Base-by-base conservation (phyloP, 805 yeast species). In the Hanseniaspora mollemarum region DNA sequence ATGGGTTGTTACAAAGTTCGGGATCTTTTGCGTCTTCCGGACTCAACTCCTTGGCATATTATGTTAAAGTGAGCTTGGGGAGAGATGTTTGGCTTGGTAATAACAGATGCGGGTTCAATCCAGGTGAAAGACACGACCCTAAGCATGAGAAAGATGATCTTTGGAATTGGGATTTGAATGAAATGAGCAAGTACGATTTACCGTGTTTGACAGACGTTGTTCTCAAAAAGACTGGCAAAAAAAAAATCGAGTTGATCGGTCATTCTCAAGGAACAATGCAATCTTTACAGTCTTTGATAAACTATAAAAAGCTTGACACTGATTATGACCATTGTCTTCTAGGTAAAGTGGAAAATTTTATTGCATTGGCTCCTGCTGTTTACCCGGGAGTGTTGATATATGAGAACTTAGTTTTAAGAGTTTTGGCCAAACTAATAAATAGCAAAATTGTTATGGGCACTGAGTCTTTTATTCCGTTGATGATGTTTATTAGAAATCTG, bases 221-320 rank as follows among this genome's bases (percentile, higher is more conserved):
- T 0, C 62, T 80, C 32, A 53, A 62, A 1, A 61, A 58, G 21
- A 64, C 75, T 0, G 59, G 60, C 5, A 59, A 63, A 48, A 60
- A 61, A 3, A 74, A 79, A 57, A 58, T 88, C 7, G 72, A 81
- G 0, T 64, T 90, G 21, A 72, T 81, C 9, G 88, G 88, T 1
- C 98, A 90, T 62, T 85, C 94, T 15, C 97, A 92, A 66, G 97
- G 97, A 0, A 87, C 96, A 1, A 78, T 96, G 0, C 95, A 88
- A 63, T 73, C 83, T 0, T 82, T 87, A 51, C 67, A 83, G 58
- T 76, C 87, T 43, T 67, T 92, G 32, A 73, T 82, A 16, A 67
- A 69, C 48, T 74, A 73, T 21, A 63, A 60, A 37, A 39, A 56
- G 18, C 29, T 64, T 2, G 51, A 39, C 19, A 40, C 40, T 13